phyloP scores from a whole-genome alignment of 2,329 filamentous ascomycete genomes.

The Alternaria postmessia region DNA sequence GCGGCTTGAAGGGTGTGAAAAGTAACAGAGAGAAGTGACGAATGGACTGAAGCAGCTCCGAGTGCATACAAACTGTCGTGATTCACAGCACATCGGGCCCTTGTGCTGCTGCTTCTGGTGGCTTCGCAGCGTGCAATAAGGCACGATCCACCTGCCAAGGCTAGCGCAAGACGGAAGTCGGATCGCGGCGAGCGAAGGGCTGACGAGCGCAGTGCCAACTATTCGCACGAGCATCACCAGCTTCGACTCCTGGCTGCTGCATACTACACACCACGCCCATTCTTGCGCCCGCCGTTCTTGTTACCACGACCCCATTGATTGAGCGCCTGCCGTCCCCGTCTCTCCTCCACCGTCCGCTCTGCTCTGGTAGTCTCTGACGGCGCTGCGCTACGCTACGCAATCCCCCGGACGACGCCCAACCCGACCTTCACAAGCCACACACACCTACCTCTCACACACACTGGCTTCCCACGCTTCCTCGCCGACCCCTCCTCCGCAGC shows the following conservation, averaged over 20 bases:
- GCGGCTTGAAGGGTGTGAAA: not conserved
- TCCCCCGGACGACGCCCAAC: slow-evolving; percentile 19
- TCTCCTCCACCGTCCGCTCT: not conserved
- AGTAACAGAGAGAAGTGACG: not conserved
- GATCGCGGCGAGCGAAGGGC: slow-evolving; percentile 16
- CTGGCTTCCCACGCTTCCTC: slow-evolving; percentile 37
- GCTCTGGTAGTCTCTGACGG: slow-evolving; percentile 11
- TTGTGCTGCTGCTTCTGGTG: not conserved
- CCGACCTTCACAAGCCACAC: slow-evolving; percentile 22
- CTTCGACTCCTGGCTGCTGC: slow-evolving; percentile 18
- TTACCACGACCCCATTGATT: slow-evolving; percentile 6
- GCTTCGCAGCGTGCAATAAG: slow-evolving; percentile 15
- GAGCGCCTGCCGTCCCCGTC: not conserved
- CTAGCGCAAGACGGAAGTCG: slow-evolving; percentile 24
- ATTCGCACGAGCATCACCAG: slow-evolving; percentile 11
- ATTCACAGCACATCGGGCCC: not conserved
- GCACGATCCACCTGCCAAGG: slow-evolving; percentile 24
- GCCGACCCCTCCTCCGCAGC: slow-evolving; percentile 37
- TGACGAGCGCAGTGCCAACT: slow-evolving; percentile 17
- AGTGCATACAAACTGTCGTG: slow-evolving; percentile 2
- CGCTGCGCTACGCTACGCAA: slow-evolving; percentile 19
- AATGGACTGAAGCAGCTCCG: not conserved
- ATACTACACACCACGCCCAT: slow-evolving; percentile 20
- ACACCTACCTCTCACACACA: slow-evolving; percentile 14
- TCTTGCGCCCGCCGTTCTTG: slow-evolving; percentile 21